Evolutionary conservation across 2,329 filamentous ascomycete species (phyloP).

Genomic region (Thelonectria discophora): DNA sequence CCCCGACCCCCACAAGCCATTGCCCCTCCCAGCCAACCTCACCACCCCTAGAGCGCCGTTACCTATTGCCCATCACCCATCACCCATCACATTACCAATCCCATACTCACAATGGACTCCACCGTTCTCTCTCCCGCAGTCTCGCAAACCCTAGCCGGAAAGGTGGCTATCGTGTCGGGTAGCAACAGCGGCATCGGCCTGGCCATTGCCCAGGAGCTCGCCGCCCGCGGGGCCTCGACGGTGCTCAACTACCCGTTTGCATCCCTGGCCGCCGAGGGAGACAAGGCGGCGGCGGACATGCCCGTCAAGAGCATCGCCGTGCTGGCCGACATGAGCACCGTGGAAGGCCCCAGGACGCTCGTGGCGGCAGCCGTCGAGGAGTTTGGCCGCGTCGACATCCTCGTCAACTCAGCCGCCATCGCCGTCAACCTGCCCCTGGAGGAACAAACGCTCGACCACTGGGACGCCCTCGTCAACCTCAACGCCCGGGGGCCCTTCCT

Average conservation of each 20-base stretch:
- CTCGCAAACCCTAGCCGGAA: constrained; percentile 26
- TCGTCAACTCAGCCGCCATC: constrained; percentile 49
- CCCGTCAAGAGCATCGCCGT: constrained; percentile 48
- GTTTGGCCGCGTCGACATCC: constrained; percentile 52
- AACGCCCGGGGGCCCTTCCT: constrained; percentile 55
- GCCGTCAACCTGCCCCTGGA: constrained; percentile 50
- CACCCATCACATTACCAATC: not conserved
- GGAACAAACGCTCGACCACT: constrained; percentile 50
- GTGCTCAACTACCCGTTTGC: constrained; percentile 50
- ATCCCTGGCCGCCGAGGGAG: constrained; percentile 43
- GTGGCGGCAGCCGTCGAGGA: constrained; percentile 47
- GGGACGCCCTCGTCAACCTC: constrained; percentile 52
- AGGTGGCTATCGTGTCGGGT: constrained; percentile 32
- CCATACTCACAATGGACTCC: constrained; percentile 14
- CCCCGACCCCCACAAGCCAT: constrained; percentile 3
- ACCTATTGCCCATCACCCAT: not conserved
- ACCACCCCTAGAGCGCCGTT: no score
- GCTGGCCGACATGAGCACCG: constrained; percentile 53
- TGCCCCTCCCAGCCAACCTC: not conserved
- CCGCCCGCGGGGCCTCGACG: constrained; percentile 16
- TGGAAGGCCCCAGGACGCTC: constrained; percentile 47
- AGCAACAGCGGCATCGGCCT: constrained; percentile 52
- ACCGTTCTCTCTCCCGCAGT: constrained; percentile 16
- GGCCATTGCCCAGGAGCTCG: constrained; percentile 52
- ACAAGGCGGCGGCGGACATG: constrained; percentile 36